Evolutionary conservation across 305 asterid species (phyloP).

Genomic region (Rubia tinctorum): DNA sequence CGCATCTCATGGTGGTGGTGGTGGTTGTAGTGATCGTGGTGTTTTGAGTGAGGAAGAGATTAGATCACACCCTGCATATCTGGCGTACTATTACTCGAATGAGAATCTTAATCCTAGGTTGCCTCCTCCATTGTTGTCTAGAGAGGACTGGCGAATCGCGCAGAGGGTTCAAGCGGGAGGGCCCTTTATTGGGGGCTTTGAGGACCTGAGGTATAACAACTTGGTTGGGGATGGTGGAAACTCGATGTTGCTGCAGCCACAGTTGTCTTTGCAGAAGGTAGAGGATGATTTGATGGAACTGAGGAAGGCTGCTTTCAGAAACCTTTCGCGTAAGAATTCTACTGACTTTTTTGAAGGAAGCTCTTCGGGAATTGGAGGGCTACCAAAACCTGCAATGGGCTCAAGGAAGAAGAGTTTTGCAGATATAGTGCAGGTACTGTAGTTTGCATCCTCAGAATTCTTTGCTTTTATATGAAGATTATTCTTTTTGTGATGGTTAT

Average conservation of each 20-base stretch:
- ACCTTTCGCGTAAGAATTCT: slow-evolving; percentile 55
- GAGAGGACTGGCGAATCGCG: slow-evolving; percentile 41
- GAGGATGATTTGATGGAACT: slow-evolving; percentile 60
- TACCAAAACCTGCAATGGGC: slow-evolving; percentile 55
- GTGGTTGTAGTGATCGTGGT: slow-evolving; percentile 19
- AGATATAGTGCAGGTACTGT: slow-evolving; percentile 76
- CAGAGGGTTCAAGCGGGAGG: slow-evolving; percentile 59
- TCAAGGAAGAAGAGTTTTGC: slow-evolving; percentile 82
- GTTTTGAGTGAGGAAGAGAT: slow-evolving; percentile 69
- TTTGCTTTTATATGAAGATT: neutral
- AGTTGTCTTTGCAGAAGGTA: slow-evolving; percentile 32
- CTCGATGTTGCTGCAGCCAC: slow-evolving; percentile 43
- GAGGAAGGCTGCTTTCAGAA: slow-evolving; percentile 55
- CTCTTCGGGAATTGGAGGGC: slow-evolving; percentile 29
- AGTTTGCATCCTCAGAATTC: slow-evolving; percentile 1
- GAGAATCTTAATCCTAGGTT: slow-evolving; percentile 76
- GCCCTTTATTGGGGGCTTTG: slow-evolving; percentile 34
- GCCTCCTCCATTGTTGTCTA: slow-evolving; percentile 26
- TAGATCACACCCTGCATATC: slow-evolving; percentile 73
- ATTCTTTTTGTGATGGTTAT: neutral
- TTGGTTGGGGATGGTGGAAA: slow-evolving; percentile 40
- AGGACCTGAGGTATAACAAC: slow-evolving; percentile 30
- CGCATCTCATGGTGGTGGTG: slow-evolving; percentile 24
- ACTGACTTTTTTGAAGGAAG: slow-evolving; percentile 43
- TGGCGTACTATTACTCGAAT: slow-evolving; percentile 78